Base-by-base conservation (phyloP, 495 filamentous ascomycete species). In the Cryomyces minteri region DNA sequence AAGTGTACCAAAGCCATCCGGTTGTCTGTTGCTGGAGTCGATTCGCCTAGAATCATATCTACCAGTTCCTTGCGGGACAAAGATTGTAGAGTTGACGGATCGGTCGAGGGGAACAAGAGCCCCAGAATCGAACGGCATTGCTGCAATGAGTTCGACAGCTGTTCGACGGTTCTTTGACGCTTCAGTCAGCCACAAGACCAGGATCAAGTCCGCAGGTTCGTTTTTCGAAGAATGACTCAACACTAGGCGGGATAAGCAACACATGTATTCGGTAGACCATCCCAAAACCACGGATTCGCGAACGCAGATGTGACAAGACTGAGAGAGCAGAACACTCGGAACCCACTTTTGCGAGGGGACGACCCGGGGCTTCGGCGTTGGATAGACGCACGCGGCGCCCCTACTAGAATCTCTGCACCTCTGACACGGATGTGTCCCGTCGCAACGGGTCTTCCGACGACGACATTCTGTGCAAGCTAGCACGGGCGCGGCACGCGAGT, bases 51-150 rank as follows among this genome's bases (percentile, higher is more conserved):
- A 4, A 55, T 57, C 28, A 73, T 52, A 45, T 70, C 64, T 29
- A 75, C 52, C 29, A 75, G 60, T 44, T 67, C 68, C 48, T 74
- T 67, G 11, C 70, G 58, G 0, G 69, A 53, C 41, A 75, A 43
- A 41, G 65, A 60, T 7, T 58, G 47, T 5, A 75, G 48, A 8
- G 61, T 54, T 8, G 70, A 65, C 0, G 64, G 63, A 14, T 67
- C 62, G 46, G 63, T 62, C 39, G 63, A 59, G 7, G 69, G 67
- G 6, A 68, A 67, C 18, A 73, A 51, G n/a, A 62, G 62, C 6
- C 57, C 53, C 0, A 71, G 57, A 8, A 73, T 57, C 0, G 55
- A 46, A 14, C 47, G 48, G 43, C 51, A 55, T 31, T 53, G 50
- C 40, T 62, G 58, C 33, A 58, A 46, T 33, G 34, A 28, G 41